Evolutionary conservation across 2,329 filamentous ascomycete species (phyloP), one percentile per base, ranked within the genome.

Genomic region (Cladosporium velox): DNA sequence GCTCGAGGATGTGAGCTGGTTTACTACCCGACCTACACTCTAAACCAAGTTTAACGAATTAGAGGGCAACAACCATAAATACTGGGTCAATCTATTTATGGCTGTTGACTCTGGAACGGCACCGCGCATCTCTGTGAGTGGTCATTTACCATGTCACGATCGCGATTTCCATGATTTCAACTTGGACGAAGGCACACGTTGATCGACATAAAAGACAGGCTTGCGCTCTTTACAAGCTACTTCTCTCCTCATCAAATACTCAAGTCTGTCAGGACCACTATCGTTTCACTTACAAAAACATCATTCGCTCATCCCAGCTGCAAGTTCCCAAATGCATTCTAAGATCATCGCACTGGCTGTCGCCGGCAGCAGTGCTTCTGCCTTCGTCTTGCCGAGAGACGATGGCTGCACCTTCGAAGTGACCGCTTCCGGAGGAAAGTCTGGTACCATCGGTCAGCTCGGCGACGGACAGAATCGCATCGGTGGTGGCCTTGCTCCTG

Each of bases 401-500:
- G 51, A 64, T 67, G 32, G 59, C 47, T 72, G 70, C 66, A 66
- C 69, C 65, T 72, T 72, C 54, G 68, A 71, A 26, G 67, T 72
- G 26, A 67, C 59, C 21, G 65, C 70, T 51, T 67, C 70, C 14
- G 70, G 70, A 28, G 70, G 67, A 41, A 65, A 69, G 32, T 67
- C 67, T 41, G 69, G 69, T 24, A 59, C 66, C 6, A 62, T 72
- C 44, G 70, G 70, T n/a, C 69, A 70, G 59, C 66, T 68, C 21
- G 52, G 59, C n/a, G 70, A 72, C 21, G 60, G 89, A 10, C 88
- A 90, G 77, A 84, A 83, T 72, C 83, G 87, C 59, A 81, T 88
- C 54, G 84, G 85, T 44, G 83, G 84, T 58, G 64, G 47, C 24
- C 65, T 65, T 14, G 63, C 72, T 24, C 78, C 26, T 75, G 82